Base-by-base conservation (phyloP, 2,329 filamentous ascomycete genomes). In the Decorospora gaudefroyi region DNA sequence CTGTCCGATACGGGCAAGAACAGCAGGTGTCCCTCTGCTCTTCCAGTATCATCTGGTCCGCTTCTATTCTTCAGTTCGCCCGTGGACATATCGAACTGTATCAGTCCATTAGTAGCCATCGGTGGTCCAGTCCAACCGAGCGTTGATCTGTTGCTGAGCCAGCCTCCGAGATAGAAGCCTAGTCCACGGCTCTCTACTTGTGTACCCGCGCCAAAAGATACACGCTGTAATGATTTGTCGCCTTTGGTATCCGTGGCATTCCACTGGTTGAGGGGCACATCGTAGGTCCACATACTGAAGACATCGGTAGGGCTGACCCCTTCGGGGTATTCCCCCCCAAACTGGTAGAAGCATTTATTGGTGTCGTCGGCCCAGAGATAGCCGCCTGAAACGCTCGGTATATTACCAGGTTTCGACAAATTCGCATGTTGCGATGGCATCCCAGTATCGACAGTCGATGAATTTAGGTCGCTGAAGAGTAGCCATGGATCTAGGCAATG, bases 81-180 rank as follows among this genome's bases (percentile, higher is more conserved):
- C 1, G 61, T 55, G 39, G 77, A 76, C 74, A 84, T 81, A 52
- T 78, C 74, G 59, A 82, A 86, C 29, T 72, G 74, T 15, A 85
- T 63, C 30, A 86, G 59, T n/a, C 72, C 74, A 13, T 73, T 74
- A 1, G 76, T 78, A 9, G 78, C 78, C 21, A 77, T 59, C 1
- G 74, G 71, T 6, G 70, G 61, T 1, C 75, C 76, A 11, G 61
- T 64, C 81, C 80, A 85, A 6, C 73, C 73, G 0, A 76, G 69
- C 1, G 75, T 71, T 1, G 80, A 81, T 31, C 65, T 64, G 51
- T 80, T 80, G 53, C 77, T 83, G 44, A 80, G 69, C 77, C 79
- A 86, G 27, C 83, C 83, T 29, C 83, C 83, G 49, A 82, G 79
- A 59, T 84, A 83, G 57, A 79, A 86, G 1, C 78, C 82, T 44